These are phyloP conservation scores for Prunus davidiana DNA, from an alignment of 306 rosid species.

Conservation along the genomic window DNA sequence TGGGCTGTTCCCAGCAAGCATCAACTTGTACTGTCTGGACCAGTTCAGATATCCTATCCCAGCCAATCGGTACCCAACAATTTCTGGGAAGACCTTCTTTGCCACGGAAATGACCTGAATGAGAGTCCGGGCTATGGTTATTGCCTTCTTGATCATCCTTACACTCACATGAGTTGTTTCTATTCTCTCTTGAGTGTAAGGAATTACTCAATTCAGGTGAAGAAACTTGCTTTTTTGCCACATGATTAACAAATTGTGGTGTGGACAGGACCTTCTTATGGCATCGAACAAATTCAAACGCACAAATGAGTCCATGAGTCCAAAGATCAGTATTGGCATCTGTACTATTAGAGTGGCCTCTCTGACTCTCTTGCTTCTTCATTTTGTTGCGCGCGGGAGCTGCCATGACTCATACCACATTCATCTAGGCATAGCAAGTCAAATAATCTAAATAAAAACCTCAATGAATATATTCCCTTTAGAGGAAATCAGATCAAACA, in stretches of 20 bases:
- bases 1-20: constrained; percentile 30
- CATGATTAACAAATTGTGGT: constrained; percentile 6
- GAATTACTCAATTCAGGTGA: background rate
- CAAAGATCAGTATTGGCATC: constrained; percentile 39
- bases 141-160: constrained; percentile 10
- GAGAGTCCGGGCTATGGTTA: constrained; percentile 1
- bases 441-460: background rate
- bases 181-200: constrained; percentile 10
- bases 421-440: background rate
- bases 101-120: constrained; percentile 6
- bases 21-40: constrained; percentile 37
- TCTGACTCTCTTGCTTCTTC: constrained; percentile 32
- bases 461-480: background rate
- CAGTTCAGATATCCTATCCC: constrained; percentile 57
- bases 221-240: constrained; percentile 26
- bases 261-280: constrained; percentile 18
- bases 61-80: constrained; percentile 61
- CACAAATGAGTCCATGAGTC: constrained; percentile 65
- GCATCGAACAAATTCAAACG: constrained; percentile 46
- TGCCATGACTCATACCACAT: background rate
- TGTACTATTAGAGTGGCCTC: background rate
- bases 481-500: background rate
- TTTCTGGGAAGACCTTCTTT: constrained; percentile 36
- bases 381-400: constrained; percentile 15
- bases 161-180: constrained; percentile 17